These are phyloP conservation scores for Neurospora sp. DNA, from an alignment of 495 filamentous ascomycete species.

Conservation along the genomic window DNA sequence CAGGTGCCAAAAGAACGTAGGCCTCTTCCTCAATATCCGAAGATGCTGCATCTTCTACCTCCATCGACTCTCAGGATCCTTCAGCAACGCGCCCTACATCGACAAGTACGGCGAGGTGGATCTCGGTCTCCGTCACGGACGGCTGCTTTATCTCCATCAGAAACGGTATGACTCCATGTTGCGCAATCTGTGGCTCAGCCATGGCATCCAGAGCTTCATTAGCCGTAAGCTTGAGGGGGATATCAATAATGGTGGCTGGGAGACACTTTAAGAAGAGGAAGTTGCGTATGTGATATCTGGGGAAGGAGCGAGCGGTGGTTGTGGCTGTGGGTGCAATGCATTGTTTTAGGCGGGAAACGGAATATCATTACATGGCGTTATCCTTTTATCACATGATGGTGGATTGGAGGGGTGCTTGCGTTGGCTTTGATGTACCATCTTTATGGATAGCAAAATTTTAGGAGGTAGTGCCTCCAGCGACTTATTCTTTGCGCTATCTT, in stretches of 20 bases:
- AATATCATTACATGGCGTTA: neutral
- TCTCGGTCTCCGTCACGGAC: slow-evolving; percentile 64
- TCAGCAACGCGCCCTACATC: slow-evolving; percentile 80
- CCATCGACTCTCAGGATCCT: slow-evolving; percentile 72
- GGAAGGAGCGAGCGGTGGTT: neutral
- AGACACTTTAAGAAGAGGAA: slow-evolving; percentile 53
- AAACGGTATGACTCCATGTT: slow-evolving; percentile 84
- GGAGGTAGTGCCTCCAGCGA: neutral
- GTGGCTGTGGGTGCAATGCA: neutral
- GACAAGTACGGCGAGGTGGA: slow-evolving; percentile 92
- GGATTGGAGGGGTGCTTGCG: neutral
- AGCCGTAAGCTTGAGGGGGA: slow-evolving; percentile 84
- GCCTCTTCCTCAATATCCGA: slow-evolving; percentile 89
- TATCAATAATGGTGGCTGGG: slow-evolving; percentile 95
- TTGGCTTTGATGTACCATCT: neutral
- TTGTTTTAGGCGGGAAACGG: neutral
- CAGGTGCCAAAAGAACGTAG: slow-evolving; percentile 81
- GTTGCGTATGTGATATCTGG: neutral
- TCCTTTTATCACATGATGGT: neutral
- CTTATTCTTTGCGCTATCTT: neutral
- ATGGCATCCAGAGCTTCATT: slow-evolving; percentile 81
- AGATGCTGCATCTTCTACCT: slow-evolving; percentile 87
- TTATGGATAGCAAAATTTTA: neutral
- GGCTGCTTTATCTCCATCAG: slow-evolving; percentile 87
- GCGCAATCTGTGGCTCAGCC: slow-evolving; percentile 76